These are phyloP conservation scores for Trametes meyenii DNA, from an alignment of 768 basidiomycete genomes.

Conservation along the genomic window DNA sequence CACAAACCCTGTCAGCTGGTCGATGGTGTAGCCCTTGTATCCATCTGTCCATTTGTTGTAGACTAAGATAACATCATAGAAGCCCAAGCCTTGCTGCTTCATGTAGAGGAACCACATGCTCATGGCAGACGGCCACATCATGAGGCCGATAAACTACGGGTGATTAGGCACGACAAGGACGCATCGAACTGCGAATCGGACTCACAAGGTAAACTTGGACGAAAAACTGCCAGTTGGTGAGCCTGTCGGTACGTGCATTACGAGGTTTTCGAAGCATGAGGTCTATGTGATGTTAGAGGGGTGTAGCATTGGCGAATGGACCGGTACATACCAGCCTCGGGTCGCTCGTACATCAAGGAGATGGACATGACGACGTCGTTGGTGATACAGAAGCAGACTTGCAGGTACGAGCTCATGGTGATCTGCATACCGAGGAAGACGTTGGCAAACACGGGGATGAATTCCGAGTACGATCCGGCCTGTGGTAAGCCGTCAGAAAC, in stretches of 20 bases:
- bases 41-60: conserved; percentile 47
- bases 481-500: conserved; percentile 17
- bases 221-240: conserved; percentile 56
- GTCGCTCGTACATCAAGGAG: conserved; percentile 58
- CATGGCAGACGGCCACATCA: conserved; percentile 55
- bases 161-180: conserved; percentile 45
- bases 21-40: conserved; percentile 43
- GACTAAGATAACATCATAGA: conserved; percentile 47
- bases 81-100: conserved; percentile 47
- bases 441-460: conserved; percentile 57
- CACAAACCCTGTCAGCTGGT: conserved; percentile 50
- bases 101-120: conserved; percentile 38
- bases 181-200: conserved; percentile 26
- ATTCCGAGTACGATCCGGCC: conserved; percentile 62
- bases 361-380: conserved; percentile 61
- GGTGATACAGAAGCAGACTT: conserved; percentile 56
- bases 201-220: conserved; percentile 62
- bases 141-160: conserved; percentile 47
- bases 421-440: conserved; percentile 63
- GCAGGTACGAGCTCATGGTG: conserved; percentile 55
- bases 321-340: conserved; percentile 54
- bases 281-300: conserved; percentile 10
- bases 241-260: conserved; percentile 55
- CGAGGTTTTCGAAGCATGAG: conserved; percentile 58
- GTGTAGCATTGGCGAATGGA: too few species aligned